These are phyloP conservation scores for Cercospora sojina DNA, from an alignment of 2,329 filamentous ascomycete species.

Conservation along the genomic window DNA sequence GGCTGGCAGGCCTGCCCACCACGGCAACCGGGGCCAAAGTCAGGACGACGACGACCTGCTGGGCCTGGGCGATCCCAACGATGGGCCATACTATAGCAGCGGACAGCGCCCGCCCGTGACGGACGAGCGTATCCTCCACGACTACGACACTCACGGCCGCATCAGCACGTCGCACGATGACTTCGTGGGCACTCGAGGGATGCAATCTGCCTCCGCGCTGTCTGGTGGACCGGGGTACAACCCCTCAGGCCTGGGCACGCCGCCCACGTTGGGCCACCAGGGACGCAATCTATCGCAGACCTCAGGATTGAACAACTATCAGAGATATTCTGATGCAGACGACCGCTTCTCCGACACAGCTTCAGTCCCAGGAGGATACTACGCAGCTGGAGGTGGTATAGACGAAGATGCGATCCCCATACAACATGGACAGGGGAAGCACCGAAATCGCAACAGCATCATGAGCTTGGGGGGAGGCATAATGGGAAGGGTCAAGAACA, in stretches of 20 bases:
- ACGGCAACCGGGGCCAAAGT: conserved; percentile 40
- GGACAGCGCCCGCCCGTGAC: conserved; percentile 76
- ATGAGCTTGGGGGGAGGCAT: conserved; percentile 82
- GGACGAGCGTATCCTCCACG: conserved; percentile 76
- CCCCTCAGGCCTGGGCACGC: conserved; percentile 37
- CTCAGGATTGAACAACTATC: conserved; percentile 82
- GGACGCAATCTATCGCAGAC: conserved; percentile 65
- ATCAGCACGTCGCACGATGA: conserved; percentile 93
- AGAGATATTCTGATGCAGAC: conserved; percentile 86
- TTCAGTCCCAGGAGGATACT: conserved; percentile 57
- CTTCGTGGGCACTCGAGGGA: conserved; percentile 69
- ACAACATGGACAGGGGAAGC: conserved; percentile 49
- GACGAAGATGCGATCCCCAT: conserved; percentile 57
- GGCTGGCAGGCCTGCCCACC: conserved; percentile 55
- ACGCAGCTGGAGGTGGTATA: conserved; percentile 63
- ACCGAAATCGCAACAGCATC: conserved; percentile 77
- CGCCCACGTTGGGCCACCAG: conserved; percentile 41
- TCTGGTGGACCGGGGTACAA: conserved; percentile 46
- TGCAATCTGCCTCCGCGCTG: conserved; percentile 41
- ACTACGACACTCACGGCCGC: conserved; percentile 68
- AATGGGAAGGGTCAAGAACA: conserved; percentile 82
- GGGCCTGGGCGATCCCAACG: conserved; percentile 63
- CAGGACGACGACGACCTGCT: conserved; percentile 54
- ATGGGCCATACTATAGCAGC: conserved; percentile 68
- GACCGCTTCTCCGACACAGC: conserved; percentile 69